Evolutionary conservation across 2,329 filamentous ascomycete genomes (phyloP).

Genomic region (Ascocoryne sarcoides): DNA sequence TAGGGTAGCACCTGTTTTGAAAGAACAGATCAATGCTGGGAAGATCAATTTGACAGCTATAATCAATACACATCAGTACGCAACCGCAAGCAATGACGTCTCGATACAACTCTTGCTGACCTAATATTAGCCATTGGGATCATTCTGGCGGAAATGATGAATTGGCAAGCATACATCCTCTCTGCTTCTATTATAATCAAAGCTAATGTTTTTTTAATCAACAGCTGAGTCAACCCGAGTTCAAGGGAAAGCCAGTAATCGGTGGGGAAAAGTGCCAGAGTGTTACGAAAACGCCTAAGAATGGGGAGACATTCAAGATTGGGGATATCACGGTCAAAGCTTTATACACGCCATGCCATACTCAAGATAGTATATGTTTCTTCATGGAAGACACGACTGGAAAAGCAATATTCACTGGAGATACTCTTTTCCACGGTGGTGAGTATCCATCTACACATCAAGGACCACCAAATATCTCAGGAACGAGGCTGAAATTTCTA

Average conservation of each 20-base stretch:
- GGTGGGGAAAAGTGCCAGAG: conserved; percentile 79
- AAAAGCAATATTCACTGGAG: conserved; percentile 85
- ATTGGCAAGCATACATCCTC: conserved; percentile 46
- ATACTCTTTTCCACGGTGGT: conserved; percentile 93
- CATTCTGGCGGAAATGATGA: conserved; percentile 88
- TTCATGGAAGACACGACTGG: conserved; percentile 73
- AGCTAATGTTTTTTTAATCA: too few species aligned
- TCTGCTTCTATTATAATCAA: too few species aligned
- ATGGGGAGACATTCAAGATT: conserved; percentile 73
- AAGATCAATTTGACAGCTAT: conserved; percentile 80
- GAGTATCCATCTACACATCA: conserved; percentile 16
- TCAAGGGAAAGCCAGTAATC: conserved; percentile 54
- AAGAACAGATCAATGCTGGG: conserved; percentile 61
- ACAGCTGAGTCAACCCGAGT: conserved; percentile 20
- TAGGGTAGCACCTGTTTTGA: conserved; percentile 56
- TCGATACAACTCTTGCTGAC: conserved; percentile 5
- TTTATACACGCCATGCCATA: conserved; percentile 95
- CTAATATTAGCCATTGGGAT: conserved; percentile 68
- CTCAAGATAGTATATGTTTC: conserved; percentile 96
- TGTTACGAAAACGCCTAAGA: conserved; percentile 66
- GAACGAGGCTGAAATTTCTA: background rate
- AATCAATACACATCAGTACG: conserved; percentile 95
- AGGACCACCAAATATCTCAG: background rate
- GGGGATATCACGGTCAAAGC: conserved; percentile 76
- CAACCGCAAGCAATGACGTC: conserved; percentile 7